Evolutionary conservation across 1,284 basidiomycete genomes (phyloP).

Genomic region (Fomitiporia mediterranea): DNA sequence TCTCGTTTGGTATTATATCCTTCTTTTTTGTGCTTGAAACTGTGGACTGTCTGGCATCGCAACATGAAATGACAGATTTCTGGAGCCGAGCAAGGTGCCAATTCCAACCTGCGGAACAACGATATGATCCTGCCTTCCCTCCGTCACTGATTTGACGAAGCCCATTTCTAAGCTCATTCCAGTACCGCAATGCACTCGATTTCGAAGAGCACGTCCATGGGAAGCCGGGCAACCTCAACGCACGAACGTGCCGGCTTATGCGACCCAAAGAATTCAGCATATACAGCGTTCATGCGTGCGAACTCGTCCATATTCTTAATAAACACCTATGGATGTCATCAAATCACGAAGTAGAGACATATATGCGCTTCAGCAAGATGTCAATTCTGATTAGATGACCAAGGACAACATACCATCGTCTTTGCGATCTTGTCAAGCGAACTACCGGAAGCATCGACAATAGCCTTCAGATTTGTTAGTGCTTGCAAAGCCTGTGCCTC

Average conservation of each 20-base stretch:
- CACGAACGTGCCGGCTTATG: conserved; percentile 92
- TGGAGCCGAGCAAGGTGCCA: too few relatives aligned
- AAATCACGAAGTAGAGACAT: not conserved
- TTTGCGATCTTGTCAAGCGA: conserved; percentile 78
- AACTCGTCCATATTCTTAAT: conserved; percentile 93
- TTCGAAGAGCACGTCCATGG: conserved; percentile 83
- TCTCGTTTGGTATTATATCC: conserved; percentile 4
- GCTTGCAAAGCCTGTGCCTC: conserved; percentile 83
- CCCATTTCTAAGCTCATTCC: not conserved
- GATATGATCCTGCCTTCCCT: too few relatives aligned
- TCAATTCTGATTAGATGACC: not conserved
- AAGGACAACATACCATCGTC: conserved; percentile 57
- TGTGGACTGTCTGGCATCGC: too few relatives aligned
- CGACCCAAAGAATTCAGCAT: conserved; percentile 75
- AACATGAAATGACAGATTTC: too few relatives aligned
- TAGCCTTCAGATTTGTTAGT: conserved; percentile 79
- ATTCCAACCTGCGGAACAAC: too few relatives aligned
- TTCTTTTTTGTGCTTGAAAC: conserved; percentile 2
- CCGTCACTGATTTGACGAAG: too few relatives aligned
- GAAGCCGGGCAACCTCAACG: conserved; percentile 80
- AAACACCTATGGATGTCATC: conserved; percentile 64
- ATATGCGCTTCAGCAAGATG: not conserved
- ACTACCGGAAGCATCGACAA: conserved; percentile 85
- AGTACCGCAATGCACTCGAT: conserved; percentile 76
- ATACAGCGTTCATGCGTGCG: conserved; percentile 74